Evolutionary conservation across 768 basidiomycete genomes (phyloP).

Genomic region (Lanmaoa pseudosensibilis): DNA sequence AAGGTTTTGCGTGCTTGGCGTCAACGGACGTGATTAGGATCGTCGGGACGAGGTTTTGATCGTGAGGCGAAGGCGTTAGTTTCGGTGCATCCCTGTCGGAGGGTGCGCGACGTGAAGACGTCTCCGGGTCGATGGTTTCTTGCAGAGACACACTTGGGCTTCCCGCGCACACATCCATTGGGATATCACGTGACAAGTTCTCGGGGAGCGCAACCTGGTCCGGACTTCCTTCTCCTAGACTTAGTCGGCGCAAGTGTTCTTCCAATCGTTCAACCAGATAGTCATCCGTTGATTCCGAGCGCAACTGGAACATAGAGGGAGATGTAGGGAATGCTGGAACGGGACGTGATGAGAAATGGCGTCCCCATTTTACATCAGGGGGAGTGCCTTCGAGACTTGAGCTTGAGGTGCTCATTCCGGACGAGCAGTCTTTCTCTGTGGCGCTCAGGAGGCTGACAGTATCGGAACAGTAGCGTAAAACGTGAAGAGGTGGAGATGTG

Average conservation of each 20-base stretch:
- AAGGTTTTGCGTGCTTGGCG: constrained; percentile 24
- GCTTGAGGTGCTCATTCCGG: constrained; percentile 14
- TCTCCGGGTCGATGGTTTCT: neutral
- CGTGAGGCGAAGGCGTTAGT: neutral
- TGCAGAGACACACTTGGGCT: neutral
- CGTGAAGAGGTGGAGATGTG: neutral
- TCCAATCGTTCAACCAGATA: constrained; percentile 24
- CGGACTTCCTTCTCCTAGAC: constrained; percentile 12
- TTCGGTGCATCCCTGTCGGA: neutral
- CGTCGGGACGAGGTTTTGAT: constrained; percentile 15
- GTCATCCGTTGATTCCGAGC: constrained; percentile 16
- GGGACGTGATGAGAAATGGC: neutral
- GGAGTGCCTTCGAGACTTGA: neutral
- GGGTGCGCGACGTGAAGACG: neutral
- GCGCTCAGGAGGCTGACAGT: constrained; percentile 4
- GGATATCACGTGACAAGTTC: neutral
- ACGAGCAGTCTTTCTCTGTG: constrained; percentile 10
- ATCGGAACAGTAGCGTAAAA: constrained; percentile 2
- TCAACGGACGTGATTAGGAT: constrained; percentile 29
- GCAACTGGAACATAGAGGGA: constrained; percentile 22
- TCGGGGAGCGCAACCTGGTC: neutral
- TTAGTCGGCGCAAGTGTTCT: constrained; percentile 20
- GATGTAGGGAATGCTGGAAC: constrained; percentile 12
- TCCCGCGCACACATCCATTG: constrained; percentile 5
- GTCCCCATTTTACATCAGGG: neutral